phyloP scores from a whole-genome alignment of 177 flowering plant species.

The Vitis hybrid region DNA sequence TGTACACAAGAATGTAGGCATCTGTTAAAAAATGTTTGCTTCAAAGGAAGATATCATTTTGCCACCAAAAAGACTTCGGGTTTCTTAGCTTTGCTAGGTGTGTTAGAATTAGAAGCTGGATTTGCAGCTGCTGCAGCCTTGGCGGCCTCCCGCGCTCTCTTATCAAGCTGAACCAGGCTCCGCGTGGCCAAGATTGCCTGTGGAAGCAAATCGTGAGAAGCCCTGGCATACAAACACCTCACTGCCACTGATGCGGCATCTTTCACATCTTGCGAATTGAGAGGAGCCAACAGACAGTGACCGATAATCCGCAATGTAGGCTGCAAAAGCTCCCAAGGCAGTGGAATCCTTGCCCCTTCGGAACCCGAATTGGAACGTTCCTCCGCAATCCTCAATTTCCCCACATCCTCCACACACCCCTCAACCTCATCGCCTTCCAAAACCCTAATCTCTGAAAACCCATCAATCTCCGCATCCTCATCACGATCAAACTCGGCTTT shows the following conservation, averaged over 20 bases:
- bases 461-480: slow-evolving; percentile 9
- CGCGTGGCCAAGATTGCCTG: slow-evolving; percentile 84
- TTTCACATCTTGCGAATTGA: slow-evolving; percentile 72
- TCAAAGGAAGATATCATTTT: slow-evolving; percentile 37
- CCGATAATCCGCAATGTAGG: slow-evolving; percentile 78
- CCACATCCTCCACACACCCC: slow-evolving; percentile 36
- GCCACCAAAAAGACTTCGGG: slow-evolving; percentile 84
- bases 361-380: slow-evolving; percentile 5
- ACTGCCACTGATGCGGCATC: slow-evolving; percentile 74
- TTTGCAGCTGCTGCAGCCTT: slow-evolving; percentile 35
- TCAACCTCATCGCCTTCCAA: slow-evolving; percentile 16
- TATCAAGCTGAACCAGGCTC: slow-evolving; percentile 87
- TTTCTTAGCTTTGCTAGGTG: slow-evolving; percentile 83
- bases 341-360: slow-evolving; percentile 65
- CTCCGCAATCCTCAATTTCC: slow-evolving; percentile 31
- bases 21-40: too few species aligned
- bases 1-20: too few species aligned
- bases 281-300: slow-evolving; percentile 83
- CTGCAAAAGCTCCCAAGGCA: slow-evolving; percentile 94
- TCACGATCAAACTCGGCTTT: slow-evolving; percentile 43
- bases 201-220: slow-evolving; percentile 81
- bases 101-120: slow-evolving; percentile 64
- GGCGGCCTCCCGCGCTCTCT: slow-evolving; percentile 50
- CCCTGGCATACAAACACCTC: slow-evolving; percentile 80
- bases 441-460: slow-evolving; percentile 13